These are phyloP conservation scores for Rickenella mellea DNA, from an alignment of 768 basidiomycete species.

Conservation along the genomic window DNA sequence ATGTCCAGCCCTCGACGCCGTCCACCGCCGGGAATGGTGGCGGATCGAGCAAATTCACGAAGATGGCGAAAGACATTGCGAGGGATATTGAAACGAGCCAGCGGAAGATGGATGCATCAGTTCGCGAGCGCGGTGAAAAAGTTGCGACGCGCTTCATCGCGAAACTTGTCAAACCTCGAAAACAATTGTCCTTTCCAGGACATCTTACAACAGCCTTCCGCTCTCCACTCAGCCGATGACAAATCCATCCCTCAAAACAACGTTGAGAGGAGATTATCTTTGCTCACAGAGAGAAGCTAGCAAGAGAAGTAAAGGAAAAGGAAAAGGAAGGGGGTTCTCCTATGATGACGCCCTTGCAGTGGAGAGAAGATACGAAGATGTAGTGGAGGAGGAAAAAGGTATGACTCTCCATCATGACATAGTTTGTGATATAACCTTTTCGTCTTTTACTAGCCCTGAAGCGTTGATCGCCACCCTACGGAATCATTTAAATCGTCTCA, in stretches of 20 bases:
- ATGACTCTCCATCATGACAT: constrained; percentile 3
- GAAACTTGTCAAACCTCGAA: constrained; percentile 28
- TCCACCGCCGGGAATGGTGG: constrained; percentile 20
- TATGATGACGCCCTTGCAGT: not conserved
- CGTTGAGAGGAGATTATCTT: constrained; percentile 37
- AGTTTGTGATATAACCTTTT: constrained; percentile 6
- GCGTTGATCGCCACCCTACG: constrained; percentile 67
- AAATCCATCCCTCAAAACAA: too few relatives aligned
- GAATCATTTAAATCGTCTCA: constrained; percentile 67
- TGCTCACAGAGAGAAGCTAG: constrained; percentile 20
- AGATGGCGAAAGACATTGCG: constrained; percentile 44
- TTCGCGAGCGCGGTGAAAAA: constrained; percentile 1
- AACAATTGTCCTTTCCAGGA: too few relatives aligned
- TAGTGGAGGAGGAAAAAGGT: constrained; percentile 89
- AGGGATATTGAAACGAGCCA: constrained; percentile 44
- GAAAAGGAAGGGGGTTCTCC: not conserved
- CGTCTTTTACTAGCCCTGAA: constrained; percentile 63
- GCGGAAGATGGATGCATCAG: constrained; percentile 7
- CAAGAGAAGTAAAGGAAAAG: not conserved
- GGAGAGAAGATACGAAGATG: constrained; percentile 55
- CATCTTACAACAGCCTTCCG: too few relatives aligned
- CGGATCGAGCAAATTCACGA: constrained; percentile 50
- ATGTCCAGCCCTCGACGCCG: constrained; percentile 53
- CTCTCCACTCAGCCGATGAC: too few relatives aligned
- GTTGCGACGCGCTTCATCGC: constrained; percentile 12